Evolutionary conservation across 345 rosid species (phyloP), one percentile per base, ranked within the genome.

Genomic region (Salix exigua): DNA sequence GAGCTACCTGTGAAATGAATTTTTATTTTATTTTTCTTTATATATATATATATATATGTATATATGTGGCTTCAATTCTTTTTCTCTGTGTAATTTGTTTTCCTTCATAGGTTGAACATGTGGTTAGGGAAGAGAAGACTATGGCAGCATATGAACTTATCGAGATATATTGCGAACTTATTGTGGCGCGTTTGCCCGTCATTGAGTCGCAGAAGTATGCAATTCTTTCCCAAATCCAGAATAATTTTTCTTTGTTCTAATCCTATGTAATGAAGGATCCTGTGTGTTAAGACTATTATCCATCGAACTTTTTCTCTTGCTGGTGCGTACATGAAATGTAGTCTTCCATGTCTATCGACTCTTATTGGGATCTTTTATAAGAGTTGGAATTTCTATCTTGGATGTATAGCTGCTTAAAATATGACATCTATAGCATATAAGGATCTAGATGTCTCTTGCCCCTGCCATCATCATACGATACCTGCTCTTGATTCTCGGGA

Each of bases 201-300:
- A 86, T 96, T 23, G 99, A 96, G 42, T 92, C 97, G 0, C 97
- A 94, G 33, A 89, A 89, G 98, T 96, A 87, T 40, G 96, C 78
- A 2, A 33, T 28, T 7, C 9, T 13, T 6, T 66, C 6, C 17
- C 7, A n/a, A 44, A 30, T 71, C 21, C 68, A 51, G 58, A 74
- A 65, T 10, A n/a, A 40, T 30, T 63, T 42, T 21, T 70, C 51
- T 58, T 72, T 4, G 28, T 44, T 42, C 1, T 4, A 17, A 33
- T 42, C 26, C 12, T 10, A 40, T 40, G 44, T 40, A 40, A 40
- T 40, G 44, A 40, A 40, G 44, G 44, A 10, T 40, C 44, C 11
- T 1, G 17, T 60, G 23, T 38, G n/a, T 40, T 38, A 48, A 37
- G 3, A 11, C 63, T 18, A 65, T 40, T 14, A 26, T 62, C 21